Conservation (phyloP, 2,329 filamentous ascomycete species). For the Fusarium sp. region DNA sequence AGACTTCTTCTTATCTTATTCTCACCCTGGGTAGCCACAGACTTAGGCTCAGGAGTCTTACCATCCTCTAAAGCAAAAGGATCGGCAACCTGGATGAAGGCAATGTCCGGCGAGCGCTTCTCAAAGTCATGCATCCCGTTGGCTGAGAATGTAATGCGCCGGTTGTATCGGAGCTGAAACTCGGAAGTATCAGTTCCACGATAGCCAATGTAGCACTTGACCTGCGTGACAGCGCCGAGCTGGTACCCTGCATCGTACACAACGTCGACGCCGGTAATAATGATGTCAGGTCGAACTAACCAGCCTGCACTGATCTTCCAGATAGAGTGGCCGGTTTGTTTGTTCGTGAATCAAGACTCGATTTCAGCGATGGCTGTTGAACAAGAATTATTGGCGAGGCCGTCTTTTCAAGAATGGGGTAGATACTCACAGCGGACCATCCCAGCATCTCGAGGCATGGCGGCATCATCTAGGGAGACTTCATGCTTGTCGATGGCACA, state of each 20-base stretch:
- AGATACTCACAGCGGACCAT: slow-evolving; percentile 20
- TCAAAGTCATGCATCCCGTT: slow-evolving; percentile 40
- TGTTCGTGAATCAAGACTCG: slow-evolving; percentile 31
- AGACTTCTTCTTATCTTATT: too few species aligned
- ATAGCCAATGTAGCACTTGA: slow-evolving; percentile 55
- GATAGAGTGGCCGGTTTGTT: slow-evolving; percentile 8
- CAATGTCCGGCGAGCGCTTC: slow-evolving; percentile 42
- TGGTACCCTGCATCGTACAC: slow-evolving; percentile 45
- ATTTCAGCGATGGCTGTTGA: slow-evolving; percentile 37
- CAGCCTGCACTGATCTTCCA: slow-evolving; percentile 41
- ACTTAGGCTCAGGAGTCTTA: background rate
- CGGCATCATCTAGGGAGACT: background rate
- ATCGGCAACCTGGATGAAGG: slow-evolving; percentile 44
- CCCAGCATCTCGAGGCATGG: background rate
- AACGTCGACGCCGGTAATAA: slow-evolving; percentile 35
- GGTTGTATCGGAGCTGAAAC: background rate
- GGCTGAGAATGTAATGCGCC: slow-evolving; percentile 35
- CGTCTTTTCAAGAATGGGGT: background rate
- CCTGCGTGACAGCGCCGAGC: slow-evolving; percentile 41
- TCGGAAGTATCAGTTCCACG: slow-evolving; percentile 26
- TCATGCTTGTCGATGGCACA: background rate
- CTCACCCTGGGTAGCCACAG: slow-evolving; percentile 3
- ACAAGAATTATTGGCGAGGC: background rate
- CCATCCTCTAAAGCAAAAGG: background rate
- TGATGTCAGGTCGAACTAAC: slow-evolving; percentile 28